Evolutionary conservation across 441 rosid species (phyloP), one percentile per base, ranked within the genome.

Genomic region (Pelargonium exstipulatum): DNA sequence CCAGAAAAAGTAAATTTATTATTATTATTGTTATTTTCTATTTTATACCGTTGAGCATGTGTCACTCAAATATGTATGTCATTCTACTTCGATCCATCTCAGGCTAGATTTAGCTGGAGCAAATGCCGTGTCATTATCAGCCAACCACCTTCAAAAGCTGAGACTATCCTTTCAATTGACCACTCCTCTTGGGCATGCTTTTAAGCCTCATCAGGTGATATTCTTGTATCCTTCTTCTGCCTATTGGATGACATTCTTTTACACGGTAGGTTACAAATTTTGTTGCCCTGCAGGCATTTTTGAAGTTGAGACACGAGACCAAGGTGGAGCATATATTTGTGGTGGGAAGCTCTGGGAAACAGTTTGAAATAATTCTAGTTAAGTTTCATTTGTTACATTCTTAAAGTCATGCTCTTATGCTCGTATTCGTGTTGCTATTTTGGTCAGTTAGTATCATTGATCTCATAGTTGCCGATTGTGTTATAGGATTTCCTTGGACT

Each of bases 91-190:
- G 62, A 5, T 55, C 62, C 26, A 55, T 7, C 62, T 2, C 65
- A 91, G 97, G 83, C 79, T 91, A 68, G 90, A 91, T 84, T 79
- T 94, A 66, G 76, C 82, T 74, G 86, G 80, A 81, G 82, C 87
- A 66, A 85, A 73, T 72, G 79, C 68, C 37, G 80, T 87, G 65
- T 83, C 97, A 53, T 78, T 92, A 74, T 81, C 93, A 43, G 99
- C 98, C 49, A 95, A 90, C 81, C 99, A 95, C 74, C 99, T 95
- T 48, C 97, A 92, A 78, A 95, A 92, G 87, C 75, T 95, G 73
- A 92, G 85, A 5, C 74, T 92, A 20, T 86, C 90, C 1, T 90
- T 88, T 74, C 83, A 76, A 64, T 75, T 95, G 80, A 81, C 85
- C 70, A 85, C 88, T 69, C 95, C 97, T 75, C 74, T 48, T 70